Percentiles rank a stretch among this genome's conserved stretches.
Conservation (phyloP, 768 basidiomycete genomes). For the Tylopilus cervinicoccineus region DNA sequence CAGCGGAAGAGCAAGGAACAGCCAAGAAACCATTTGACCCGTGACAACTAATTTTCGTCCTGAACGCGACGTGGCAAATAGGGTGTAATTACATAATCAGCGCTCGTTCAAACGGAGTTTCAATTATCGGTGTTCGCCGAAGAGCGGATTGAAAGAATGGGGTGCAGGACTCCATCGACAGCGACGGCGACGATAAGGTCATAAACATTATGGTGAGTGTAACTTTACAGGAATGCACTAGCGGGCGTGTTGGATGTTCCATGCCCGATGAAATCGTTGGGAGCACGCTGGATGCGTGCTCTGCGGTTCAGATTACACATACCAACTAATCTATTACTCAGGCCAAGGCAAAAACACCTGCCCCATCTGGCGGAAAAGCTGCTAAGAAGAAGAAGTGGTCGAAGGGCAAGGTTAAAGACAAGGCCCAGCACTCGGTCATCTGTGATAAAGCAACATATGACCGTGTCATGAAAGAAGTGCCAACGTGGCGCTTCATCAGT, state of each 20-base stretch:
- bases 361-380: conserved; percentile 71
- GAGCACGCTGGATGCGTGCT: conserved; percentile 22
- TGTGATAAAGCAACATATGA: conserved; percentile 92
- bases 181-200: conserved; percentile 25
- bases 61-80: conserved; percentile 1
- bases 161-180: conserved; percentile 15
- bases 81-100: conserved; percentile 21
- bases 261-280: conserved; percentile 2
- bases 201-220: conserved; percentile 29
- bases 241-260: not conserved
- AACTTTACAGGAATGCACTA: not conserved
- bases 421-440: conserved; percentile 94
- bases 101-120: conserved; percentile 17
- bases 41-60: not conserved
- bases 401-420: conserved; percentile 99
- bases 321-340: conserved; percentile 32
- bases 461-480: conserved; percentile 96
- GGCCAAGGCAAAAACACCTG: conserved; percentile 76
- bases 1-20: conserved; percentile 38
- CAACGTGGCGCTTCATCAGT: conserved; percentile 98
- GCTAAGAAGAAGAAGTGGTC: conserved; percentile 99
- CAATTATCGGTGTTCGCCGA: conserved; percentile 21
- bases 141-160: not conserved
- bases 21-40: conserved; percentile 46
- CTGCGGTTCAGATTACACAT: conserved; percentile 15